Percentiles rank a stretch among this genome's conserved stretches.
Evolutionary conservation across 352 stramenopile genomes (phyloP).

Genomic region (Phytophthora citricola): DNA sequence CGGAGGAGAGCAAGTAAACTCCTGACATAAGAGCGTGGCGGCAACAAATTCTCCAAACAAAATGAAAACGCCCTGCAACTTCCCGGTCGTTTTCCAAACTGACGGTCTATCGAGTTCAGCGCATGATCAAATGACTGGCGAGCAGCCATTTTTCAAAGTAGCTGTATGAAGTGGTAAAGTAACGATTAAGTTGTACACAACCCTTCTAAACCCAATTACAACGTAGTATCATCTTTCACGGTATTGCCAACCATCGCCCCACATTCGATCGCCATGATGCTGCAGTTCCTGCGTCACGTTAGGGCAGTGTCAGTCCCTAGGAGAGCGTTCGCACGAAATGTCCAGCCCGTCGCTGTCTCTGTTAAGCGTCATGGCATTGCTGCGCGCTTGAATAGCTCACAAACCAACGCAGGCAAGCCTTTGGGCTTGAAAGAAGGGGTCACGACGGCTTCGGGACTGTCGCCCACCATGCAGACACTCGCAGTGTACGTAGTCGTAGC

Average conservation of each 20-base stretch:
- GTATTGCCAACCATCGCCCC: slow-evolving; percentile 16
- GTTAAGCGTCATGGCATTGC: background rate
- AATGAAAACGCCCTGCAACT: background rate
- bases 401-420: slow-evolving; percentile 25
- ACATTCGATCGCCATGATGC: slow-evolving; percentile 24
- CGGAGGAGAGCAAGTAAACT: slow-evolving; percentile 69
- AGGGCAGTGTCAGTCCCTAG: slow-evolving; percentile 9
- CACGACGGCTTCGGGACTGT: slow-evolving; percentile 32
- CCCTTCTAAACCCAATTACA: background rate
- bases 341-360: background rate
- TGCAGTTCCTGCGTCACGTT: slow-evolving; percentile 24
- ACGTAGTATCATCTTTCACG: background rate
- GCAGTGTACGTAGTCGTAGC: slow-evolving; percentile 61
- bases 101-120: background rate
- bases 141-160: slow-evolving; percentile 15
- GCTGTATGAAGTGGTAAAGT: slow-evolving; percentile 15
- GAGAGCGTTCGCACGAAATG: background rate
- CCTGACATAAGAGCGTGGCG: slow-evolving; percentile 83
- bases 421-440: slow-evolving; percentile 57
- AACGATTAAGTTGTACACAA: background rate
- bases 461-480: slow-evolving; percentile 65
- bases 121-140: slow-evolving; percentile 34
- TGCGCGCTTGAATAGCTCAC: slow-evolving; percentile 23
- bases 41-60: slow-evolving; percentile 14
- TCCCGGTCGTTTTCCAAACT: slow-evolving; percentile 28